Conservation (phyloP, 208 protist genomes). For the Trypanosoma grayi region DNA sequence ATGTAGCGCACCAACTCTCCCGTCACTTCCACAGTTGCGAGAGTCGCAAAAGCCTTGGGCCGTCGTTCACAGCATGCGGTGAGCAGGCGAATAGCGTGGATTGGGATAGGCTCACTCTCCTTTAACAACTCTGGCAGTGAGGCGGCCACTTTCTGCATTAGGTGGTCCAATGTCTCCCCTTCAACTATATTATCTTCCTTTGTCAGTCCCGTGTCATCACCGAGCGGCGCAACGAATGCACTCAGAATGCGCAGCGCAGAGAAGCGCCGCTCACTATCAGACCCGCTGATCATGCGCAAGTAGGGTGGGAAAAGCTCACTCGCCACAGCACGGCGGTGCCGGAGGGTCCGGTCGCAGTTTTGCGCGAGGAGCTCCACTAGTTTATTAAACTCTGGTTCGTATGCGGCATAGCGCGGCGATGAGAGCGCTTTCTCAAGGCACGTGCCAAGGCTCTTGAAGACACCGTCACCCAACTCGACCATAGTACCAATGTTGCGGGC, state of each 20-base stretch:
- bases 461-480: constrained; percentile 42
- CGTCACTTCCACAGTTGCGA: constrained; percentile 34
- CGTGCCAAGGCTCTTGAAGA: constrained; percentile 54
- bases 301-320: constrained; percentile 53
- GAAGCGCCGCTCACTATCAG: constrained; percentile 54
- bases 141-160: constrained; percentile 21
- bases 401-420: constrained; percentile 53
- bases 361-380: constrained; percentile 64
- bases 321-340: constrained; percentile 50
- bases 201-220: constrained; percentile 2
- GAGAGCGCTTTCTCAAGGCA: constrained; percentile 72
- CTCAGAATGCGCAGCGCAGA: constrained; percentile 71
- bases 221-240: constrained; percentile 51
- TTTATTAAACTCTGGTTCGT: constrained; percentile 64
- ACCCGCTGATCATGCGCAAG: constrained; percentile 54
- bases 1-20: constrained; percentile 30
- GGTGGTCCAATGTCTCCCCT: constrained; percentile 29
- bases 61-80: constrained; percentile 57
- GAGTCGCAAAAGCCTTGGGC: constrained; percentile 28
- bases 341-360: constrained; percentile 38
- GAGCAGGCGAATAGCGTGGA: constrained; percentile 83
- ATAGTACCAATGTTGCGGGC: constrained; percentile 37
- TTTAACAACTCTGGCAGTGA: constrained; percentile 55
- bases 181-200: constrained; percentile 18
- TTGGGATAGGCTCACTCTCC: constrained; percentile 78